Evolutionary conservation across 1,139 yeast species (phyloP).

Genomic region (Sporopachydermia cereana): DNA sequence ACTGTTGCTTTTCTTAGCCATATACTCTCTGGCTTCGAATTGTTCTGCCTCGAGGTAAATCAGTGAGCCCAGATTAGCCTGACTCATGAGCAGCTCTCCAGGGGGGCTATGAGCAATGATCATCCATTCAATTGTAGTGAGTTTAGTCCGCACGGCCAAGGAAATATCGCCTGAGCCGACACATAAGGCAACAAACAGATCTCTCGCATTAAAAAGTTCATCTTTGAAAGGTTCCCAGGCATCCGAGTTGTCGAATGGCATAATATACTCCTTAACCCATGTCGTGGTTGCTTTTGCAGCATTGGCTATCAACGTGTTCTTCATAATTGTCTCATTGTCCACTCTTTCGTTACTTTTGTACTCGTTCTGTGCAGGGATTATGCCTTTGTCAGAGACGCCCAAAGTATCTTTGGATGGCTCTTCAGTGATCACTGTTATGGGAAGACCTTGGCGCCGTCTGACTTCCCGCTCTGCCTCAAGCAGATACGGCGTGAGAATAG

Average conservation of each 20-base stretch:
- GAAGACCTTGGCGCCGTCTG: constrained; percentile 19
- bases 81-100: constrained; percentile 51
- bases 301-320: constrained; percentile 4
- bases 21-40: constrained; percentile 38
- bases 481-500: constrained; percentile 51
- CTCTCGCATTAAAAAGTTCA: constrained; percentile 66
- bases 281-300: not conserved
- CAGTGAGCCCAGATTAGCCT: constrained; percentile 63
- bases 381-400: constrained; percentile 19
- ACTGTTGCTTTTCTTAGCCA: constrained; percentile 19
- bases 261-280: constrained; percentile 4
- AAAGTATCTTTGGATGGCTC: not conserved
- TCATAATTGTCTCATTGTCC: constrained; percentile 6
- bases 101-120: constrained; percentile 56
- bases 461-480: constrained; percentile 55
- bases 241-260: constrained; percentile 18
- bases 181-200: constrained; percentile 55
- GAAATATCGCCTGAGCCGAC: constrained; percentile 54
- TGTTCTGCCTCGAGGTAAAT: constrained; percentile 62
- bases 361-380: constrained; percentile 1
- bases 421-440: constrained; percentile 4
- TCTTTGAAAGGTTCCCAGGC: constrained; percentile 66
- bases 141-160: constrained; percentile 50
- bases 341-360: constrained; percentile 5
- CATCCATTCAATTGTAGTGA: constrained; percentile 66